Evolutionary conservation across 2,329 filamentous ascomycete genomes (phyloP).

Genomic region (Sporothrix curviconia): DNA sequence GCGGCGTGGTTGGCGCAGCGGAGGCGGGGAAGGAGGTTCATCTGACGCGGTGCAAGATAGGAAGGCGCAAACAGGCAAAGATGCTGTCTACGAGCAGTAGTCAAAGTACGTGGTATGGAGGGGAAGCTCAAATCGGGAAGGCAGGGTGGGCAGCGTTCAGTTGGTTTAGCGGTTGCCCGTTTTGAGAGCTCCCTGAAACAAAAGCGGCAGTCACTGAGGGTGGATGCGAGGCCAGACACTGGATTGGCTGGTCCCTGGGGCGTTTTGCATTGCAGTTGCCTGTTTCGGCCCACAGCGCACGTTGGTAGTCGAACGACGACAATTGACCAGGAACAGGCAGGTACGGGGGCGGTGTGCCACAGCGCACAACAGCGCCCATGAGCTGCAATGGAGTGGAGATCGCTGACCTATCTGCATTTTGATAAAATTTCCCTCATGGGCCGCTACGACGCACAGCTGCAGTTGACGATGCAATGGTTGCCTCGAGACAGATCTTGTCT

Average conservation of each 20-base stretch:
- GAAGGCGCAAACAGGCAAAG: slow-evolving; percentile 5
- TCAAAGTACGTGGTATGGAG: slow-evolving; percentile 1
- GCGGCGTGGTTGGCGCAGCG: slow-evolving; percentile 10
- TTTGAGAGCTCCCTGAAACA: background rate
- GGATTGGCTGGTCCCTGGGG: slow-evolving; percentile 1
- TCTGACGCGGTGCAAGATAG: slow-evolving; percentile 7
- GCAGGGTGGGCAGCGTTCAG: background rate
- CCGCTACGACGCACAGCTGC: background rate
- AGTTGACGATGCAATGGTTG: background rate
- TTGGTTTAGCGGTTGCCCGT: background rate
- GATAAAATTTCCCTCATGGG: background rate
- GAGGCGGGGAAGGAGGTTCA: slow-evolving; percentile 11
- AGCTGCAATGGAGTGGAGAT: too few species aligned
- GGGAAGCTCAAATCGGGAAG: slow-evolving; percentile 8
- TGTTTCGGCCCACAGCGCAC: background rate
- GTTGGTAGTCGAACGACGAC: background rate
- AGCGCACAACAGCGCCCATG: background rate
- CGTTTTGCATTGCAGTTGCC: slow-evolving; percentile 3
- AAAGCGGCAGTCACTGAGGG: background rate
- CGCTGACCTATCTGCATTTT: too few species aligned
- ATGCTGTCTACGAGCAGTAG: background rate
- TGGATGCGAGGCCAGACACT: background rate
- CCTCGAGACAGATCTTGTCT: background rate
- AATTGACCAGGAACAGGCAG: background rate
- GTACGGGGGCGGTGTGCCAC: background rate